Percentiles rank a stretch among this genome's conserved stretches.
phyloP scores from a whole-genome alignment of 2,329 filamentous ascomycete species.

The Aspergillus flavus region DNA sequence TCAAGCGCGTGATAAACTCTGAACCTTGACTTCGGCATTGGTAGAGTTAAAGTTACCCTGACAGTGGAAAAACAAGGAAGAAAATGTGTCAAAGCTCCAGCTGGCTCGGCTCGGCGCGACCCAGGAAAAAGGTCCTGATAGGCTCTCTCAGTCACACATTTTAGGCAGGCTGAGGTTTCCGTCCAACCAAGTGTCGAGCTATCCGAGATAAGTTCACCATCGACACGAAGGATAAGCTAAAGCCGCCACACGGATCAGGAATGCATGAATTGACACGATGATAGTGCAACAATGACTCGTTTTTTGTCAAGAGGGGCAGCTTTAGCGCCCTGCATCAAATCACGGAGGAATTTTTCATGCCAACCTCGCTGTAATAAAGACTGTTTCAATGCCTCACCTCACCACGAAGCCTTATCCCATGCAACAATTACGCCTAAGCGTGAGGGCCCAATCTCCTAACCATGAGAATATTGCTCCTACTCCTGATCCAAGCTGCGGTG shows the following conservation, averaged over 20 bases:
- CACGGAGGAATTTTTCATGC: neutral
- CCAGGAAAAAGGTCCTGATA: neutral
- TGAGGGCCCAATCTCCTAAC: neutral
- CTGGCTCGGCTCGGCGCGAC: no score
- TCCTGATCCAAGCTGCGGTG: neutral
- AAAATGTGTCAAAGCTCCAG: no score
- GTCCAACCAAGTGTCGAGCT: neutral
- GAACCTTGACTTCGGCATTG: no score
- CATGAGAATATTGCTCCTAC: neutral
- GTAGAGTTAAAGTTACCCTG: no score
- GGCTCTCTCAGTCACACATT: neutral
- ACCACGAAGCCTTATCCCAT: neutral
- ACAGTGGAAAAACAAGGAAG: no score
- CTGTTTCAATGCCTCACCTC: neutral
- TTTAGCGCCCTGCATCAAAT: neutral
- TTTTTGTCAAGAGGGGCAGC: neutral
- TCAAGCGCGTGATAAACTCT: no score
- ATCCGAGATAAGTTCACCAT: neutral
- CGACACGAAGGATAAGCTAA: neutral
- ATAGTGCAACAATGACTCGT: neutral
- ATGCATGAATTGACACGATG: neutral
- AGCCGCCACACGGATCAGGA: neutral
- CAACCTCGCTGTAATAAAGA: neutral
- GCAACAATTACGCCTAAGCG: neutral
- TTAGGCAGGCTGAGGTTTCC: neutral